These are phyloP conservation scores for Pezicula radicicola DNA, from an alignment of 2,329 filamentous ascomycete species.

Conservation along the genomic window DNA sequence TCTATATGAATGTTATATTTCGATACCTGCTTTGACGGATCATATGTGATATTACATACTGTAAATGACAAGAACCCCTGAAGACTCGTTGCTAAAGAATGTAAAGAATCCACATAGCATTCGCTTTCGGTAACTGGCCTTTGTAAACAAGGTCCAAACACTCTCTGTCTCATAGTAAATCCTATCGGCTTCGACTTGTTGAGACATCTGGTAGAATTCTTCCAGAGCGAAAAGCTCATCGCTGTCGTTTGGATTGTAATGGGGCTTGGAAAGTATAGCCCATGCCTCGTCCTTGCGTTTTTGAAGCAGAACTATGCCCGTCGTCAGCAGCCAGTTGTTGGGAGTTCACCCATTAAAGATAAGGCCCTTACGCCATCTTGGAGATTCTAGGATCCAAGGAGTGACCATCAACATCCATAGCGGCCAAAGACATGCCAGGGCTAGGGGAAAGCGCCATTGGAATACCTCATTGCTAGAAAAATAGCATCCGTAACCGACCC, in stretches of 20 bases:
- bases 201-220: conserved; percentile 1
- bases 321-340: not conserved
- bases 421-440: not conserved
- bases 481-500: not conserved
- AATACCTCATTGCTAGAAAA: not conserved
- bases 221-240: not conserved
- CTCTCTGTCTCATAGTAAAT: not conserved
- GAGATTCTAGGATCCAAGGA: not conserved
- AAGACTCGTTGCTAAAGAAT: not conserved
- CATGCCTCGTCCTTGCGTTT: not conserved
- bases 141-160: not conserved
- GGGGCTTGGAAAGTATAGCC: not conserved
- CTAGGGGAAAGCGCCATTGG: conserved; percentile 3
- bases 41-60: not conserved
- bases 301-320: not conserved
- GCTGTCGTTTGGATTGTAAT: not conserved
- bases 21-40: no score
- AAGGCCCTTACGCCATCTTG: not conserved
- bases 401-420: not conserved
- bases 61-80: not conserved
- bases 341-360: not conserved
- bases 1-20: conserved; percentile 16
- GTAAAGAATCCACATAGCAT: not conserved
- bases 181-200: not conserved
- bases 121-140: not conserved